phyloP scores from a whole-genome alignment of 1,139 yeast genomes.

The Hansenula lynferdii region DNA sequence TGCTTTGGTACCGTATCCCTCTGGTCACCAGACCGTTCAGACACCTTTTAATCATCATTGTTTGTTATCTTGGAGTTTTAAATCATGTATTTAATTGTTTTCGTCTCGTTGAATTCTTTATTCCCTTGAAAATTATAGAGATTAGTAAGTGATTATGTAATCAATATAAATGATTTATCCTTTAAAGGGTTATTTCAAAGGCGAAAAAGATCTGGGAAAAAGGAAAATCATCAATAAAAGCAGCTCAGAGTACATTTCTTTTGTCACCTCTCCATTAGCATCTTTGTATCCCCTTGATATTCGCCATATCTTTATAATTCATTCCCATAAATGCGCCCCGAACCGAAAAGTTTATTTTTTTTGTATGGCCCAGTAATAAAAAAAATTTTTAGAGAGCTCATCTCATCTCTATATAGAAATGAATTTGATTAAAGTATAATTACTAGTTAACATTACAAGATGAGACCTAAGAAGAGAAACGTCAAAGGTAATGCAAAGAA shows the following conservation, averaged over 20 bases:
- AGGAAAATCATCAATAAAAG: no score
- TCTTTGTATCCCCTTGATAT: no score
- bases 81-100: no score
- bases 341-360: background rate
- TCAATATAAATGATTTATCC: no score
- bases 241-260: no score
- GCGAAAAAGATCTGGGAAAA: no score
- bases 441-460: no score
- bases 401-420: no score
- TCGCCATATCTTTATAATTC: background rate
- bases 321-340: background rate
- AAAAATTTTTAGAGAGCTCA: slow-evolving; percentile 2
- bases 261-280: no score
- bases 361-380: background rate
- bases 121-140: background rate
- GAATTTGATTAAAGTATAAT: no score
- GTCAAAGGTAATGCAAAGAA: slow-evolving; percentile 88
- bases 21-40: background rate
- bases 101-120: no score
- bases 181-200: no score
- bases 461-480: slow-evolving; percentile 69
- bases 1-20: background rate
- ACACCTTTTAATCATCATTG: background rate
- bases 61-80: background rate
- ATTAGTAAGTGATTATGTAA: background rate